A percentile compares a stretch with the other conserved stretches of the same genome.
Evolutionary conservation across 345 rosid species (phyloP).

Genomic region (Pseudoturritis turrita): DNA sequence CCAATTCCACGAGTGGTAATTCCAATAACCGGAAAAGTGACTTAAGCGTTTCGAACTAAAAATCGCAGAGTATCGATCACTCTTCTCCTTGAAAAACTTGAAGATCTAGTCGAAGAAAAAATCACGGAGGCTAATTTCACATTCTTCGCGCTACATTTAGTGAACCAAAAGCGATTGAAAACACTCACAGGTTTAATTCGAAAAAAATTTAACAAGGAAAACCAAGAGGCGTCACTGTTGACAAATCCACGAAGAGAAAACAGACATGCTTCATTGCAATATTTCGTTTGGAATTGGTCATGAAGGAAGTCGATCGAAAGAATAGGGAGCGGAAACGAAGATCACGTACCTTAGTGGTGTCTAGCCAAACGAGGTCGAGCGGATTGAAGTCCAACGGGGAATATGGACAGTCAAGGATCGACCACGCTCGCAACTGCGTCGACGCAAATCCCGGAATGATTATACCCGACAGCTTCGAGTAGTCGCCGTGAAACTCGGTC

Average conservation of each 20-base stretch:
- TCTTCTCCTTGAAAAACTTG: not conserved
- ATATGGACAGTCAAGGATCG: constrained; percentile 95
- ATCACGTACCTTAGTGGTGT: constrained; percentile 72
- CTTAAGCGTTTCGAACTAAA: not conserved
- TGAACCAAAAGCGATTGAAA: not conserved
- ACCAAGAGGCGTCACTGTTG: not conserved
- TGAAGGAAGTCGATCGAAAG: constrained; percentile 4
- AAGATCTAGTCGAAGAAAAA: constrained; percentile 5
- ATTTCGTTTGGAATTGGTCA: not conserved
- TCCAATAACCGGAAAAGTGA: not conserved
- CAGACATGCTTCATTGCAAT: not conserved
- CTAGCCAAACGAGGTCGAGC: constrained; percentile 97
- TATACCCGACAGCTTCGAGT: constrained; percentile 82
- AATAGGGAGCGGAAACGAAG: not conserved
- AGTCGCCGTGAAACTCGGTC: constrained; percentile 50
- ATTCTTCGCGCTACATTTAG: not conserved
- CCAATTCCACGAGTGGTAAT: not conserved
- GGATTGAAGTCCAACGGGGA: constrained; percentile 98
- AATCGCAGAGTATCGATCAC: not conserved
- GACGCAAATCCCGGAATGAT: constrained; percentile 98
- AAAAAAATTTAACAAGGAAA: not conserved
- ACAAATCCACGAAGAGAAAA: not conserved
- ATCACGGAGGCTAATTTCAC: not conserved
- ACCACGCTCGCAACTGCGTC: constrained; percentile 98
- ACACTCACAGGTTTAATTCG: not conserved